Evolutionary conservation across 208 protist species (phyloP).

Genomic region (Crithidia acanthocephali): DNA sequence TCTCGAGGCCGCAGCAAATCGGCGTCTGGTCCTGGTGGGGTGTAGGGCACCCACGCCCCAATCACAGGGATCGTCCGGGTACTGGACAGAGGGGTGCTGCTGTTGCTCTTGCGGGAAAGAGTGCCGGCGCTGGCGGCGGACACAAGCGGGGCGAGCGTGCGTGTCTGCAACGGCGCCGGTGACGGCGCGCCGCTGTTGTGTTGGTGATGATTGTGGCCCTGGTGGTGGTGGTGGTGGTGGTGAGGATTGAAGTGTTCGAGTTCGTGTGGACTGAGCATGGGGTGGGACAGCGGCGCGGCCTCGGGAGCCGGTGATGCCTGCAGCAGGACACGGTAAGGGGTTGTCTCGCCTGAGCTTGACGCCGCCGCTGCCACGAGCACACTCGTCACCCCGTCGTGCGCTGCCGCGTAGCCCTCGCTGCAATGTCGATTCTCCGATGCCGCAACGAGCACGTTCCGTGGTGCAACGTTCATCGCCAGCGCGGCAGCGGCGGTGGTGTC

Average conservation of each 20-base stretch:
- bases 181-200: neutral
- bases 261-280: neutral
- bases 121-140: neutral
- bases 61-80: neutral
- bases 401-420: no score
- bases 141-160: neutral
- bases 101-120: neutral
- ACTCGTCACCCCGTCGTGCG: neutral
- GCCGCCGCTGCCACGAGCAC: no score
- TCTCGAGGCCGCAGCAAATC: neutral
- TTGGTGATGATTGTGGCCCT: no score
- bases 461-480: neutral
- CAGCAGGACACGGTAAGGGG: neutral
- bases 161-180: neutral
- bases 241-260: neutral
- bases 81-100: neutral
- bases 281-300: neutral
- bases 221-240: no score
- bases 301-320: neutral
- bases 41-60: conserved; percentile 14
- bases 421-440: no score
- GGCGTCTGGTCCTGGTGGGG: neutral
- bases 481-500: neutral
- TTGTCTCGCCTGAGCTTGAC: neutral
- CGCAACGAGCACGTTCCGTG: no score